Evolutionary conservation across 768 basidiomycete species (phyloP), one percentile per base, ranked within the genome.

Genomic region (Podaxis rugospora): DNA sequence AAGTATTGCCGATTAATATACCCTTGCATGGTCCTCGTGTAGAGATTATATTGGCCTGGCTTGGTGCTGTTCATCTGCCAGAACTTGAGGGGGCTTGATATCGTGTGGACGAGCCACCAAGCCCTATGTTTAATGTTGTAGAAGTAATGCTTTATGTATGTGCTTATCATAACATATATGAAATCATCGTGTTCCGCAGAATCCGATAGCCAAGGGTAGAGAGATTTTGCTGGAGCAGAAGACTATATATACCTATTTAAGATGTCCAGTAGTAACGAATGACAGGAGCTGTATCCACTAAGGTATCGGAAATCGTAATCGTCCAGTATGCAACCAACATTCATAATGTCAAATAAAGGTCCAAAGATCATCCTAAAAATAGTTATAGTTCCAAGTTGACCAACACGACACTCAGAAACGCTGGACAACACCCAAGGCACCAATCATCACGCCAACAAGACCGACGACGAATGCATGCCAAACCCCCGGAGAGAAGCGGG

Each of bases 11-110:
- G 54, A 89, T 93, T 70, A 90, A 86, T 68, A 91, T 94, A 59
- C 90, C 91, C 9, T 74, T 94, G 64, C 90, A 93, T 72, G 92
- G 92, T 0, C 92, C 93, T 37, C 81, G 91, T 5, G 92, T 94
- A 50, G 92, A 94, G 73, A 80, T 94, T 59, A 79, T 93, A 58
- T 79, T 94, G 59, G 92, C 92, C 46, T 94, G 91, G 91, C 75
- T 94, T 57, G 92, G 80, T 25, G 91, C 90, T 16, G 88, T 92
- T 59, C 87, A 90, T 76, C 72, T 94, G 37, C 85, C 83, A 3
- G 90, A 91, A 67, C 70, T 93, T 66, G 91, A 92, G 53, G 71
- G 35, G 14, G 16, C 4, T 23, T 35, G 62, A 56, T 54, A 59
- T 37, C 23, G 11, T 39, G 25, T 35, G 28, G n/a, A 39, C 18